Conservation (phyloP, 2,329 filamentous ascomycete genomes). For the Chlorencoelia australis region DNA sequence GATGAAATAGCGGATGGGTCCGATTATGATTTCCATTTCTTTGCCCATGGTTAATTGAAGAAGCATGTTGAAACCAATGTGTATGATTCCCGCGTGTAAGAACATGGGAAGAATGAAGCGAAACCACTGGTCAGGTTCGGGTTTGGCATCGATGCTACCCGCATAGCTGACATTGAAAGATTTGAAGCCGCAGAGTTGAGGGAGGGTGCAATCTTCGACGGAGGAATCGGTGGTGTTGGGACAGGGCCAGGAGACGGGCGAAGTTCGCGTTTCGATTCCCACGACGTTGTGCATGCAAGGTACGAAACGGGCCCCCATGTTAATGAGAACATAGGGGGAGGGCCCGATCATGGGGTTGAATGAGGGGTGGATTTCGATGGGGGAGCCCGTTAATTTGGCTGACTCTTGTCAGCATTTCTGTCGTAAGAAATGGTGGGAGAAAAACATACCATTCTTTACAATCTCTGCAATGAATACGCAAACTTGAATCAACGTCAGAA, state of each 20-base stretch:
- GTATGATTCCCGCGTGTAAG: slow-evolving; percentile 84
- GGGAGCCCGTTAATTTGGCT: slow-evolving; percentile 67
- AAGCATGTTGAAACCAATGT: slow-evolving; percentile 92
- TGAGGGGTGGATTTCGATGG: slow-evolving; percentile 47
- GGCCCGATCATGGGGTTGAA: slow-evolving; percentile 99
- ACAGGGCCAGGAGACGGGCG: slow-evolving; percentile 58
- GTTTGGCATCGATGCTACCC: slow-evolving; percentile 36
- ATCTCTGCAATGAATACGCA: slow-evolving; percentile 84
- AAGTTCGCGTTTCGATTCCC: slow-evolving; percentile 45
- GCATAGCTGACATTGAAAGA: slow-evolving; percentile 48
- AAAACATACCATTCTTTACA: slow-evolving; percentile 63
- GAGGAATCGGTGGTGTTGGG: slow-evolving; percentile 62
- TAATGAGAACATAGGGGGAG: slow-evolving; percentile 81
- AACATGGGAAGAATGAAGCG: slow-evolving; percentile 95
- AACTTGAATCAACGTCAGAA: slow-evolving; percentile 66
- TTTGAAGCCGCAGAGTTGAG: slow-evolving; percentile 73
- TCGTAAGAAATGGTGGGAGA: too few relatives aligned
- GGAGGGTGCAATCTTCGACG: slow-evolving; percentile 58
- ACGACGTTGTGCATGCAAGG: slow-evolving; percentile 88
- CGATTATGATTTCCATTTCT: slow-evolving; percentile 89
- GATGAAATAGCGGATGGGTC: slow-evolving; percentile 74
- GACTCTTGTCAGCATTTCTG: slow-evolving; percentile 8
- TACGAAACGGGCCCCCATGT: slow-evolving; percentile 88
- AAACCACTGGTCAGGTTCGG: slow-evolving; percentile 80
- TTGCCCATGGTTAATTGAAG: slow-evolving; percentile 81